phyloP scores from a whole-genome alignment of 345 rosid genomes.

The Zanthoxylum bungeanum region DNA sequence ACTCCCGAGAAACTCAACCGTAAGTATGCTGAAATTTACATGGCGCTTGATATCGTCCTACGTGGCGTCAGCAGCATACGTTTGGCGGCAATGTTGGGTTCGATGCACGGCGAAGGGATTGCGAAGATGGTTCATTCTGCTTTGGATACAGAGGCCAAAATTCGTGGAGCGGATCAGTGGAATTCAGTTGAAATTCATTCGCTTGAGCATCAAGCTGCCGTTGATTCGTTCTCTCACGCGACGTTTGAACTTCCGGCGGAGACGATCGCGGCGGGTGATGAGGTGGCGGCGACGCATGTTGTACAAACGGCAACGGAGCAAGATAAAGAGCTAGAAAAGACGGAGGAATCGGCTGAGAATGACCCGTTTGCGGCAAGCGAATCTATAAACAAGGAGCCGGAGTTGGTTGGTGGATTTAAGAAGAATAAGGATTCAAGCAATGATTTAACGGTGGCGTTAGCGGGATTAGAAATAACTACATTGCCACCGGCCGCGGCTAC shows the following conservation, averaged over 20 bases:
- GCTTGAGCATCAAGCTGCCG: conserved; percentile 56
- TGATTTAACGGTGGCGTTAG: conserved; percentile 78
- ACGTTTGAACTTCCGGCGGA: conserved; percentile 79
- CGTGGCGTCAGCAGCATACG: conserved; percentile 91
- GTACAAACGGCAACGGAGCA: conserved; percentile 33
- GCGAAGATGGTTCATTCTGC: conserved; percentile 99
- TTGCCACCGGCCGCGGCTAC: conserved; percentile 99
- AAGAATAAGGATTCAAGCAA: conserved; percentile 70
- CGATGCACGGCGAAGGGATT: conserved; percentile 95
- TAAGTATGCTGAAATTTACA: conserved; percentile 93
- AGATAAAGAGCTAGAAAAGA: conserved; percentile 42
- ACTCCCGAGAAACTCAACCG: conserved; percentile 92
- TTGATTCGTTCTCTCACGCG: conserved; percentile 59
- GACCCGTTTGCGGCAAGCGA: conserved; percentile 97
- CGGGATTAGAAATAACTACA: conserved; percentile 87
- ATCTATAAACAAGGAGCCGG: conserved; percentile 62
- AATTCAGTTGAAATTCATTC: conserved; percentile 52
- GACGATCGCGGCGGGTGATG: conserved; percentile 81
- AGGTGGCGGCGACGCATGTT: conserved; percentile 54
- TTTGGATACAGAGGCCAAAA: conserved; percentile 81
- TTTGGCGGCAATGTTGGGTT: conserved; percentile 85
- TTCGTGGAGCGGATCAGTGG: conserved; percentile 95
- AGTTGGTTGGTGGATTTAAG: conserved; percentile 80
- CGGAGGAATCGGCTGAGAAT: conserved; percentile 58
- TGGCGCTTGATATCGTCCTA: conserved; percentile 93